These are phyloP conservation scores for Fraxinus platypoda DNA, from an alignment of 305 asterid genomes.

Conservation along the genomic window DNA sequence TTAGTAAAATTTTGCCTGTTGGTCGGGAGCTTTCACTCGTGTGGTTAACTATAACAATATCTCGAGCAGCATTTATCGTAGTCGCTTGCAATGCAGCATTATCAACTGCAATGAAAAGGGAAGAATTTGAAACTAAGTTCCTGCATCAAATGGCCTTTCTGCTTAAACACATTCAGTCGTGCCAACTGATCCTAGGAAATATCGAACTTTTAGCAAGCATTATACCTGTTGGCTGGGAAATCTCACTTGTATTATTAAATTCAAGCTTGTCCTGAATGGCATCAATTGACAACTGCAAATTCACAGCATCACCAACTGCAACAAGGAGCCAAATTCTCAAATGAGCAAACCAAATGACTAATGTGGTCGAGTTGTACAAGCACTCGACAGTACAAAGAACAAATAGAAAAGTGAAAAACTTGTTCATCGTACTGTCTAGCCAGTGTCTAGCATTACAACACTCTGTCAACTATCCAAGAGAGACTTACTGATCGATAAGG, in stretches of 20 bases:
- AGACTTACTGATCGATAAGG: conserved; percentile 44
- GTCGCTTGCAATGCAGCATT: background rate
- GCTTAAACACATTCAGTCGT: background rate
- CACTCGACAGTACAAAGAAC: background rate
- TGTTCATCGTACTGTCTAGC: background rate
- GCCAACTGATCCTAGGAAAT: background rate
- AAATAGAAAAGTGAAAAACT: background rate
- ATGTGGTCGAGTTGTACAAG: background rate
- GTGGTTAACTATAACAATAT: background rate
- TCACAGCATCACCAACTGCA: conserved; percentile 49
- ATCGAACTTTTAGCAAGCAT: background rate
- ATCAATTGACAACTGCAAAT: conserved; percentile 39
- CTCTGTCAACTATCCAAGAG: background rate
- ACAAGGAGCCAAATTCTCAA: background rate
- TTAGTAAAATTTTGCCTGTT: background rate
- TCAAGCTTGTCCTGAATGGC: conserved; percentile 39
- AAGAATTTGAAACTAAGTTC: background rate
- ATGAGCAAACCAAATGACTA: background rate
- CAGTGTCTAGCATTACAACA: background rate
- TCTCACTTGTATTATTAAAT: background rate
- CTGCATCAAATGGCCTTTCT: background rate
- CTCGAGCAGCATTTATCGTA: background rate
- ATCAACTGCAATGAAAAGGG: background rate
- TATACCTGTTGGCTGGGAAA: conserved; percentile 25
- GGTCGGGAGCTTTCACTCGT: conserved; percentile 10